Conservation (phyloP, 129 eudicot genomes). For the Scalesia atractyloides region DNA sequence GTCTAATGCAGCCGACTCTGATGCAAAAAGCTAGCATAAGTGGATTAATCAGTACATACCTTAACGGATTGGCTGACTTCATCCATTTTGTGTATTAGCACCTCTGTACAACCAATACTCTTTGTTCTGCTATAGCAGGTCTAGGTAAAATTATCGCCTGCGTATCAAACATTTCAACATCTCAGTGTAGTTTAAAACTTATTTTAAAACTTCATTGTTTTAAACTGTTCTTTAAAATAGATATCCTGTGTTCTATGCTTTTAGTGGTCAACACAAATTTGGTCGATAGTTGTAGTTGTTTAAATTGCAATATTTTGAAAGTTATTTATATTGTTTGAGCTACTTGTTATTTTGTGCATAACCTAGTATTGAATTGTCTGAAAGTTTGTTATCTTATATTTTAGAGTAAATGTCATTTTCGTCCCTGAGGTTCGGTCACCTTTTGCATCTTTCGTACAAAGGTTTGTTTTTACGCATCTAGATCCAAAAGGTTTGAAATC, state of each 20-base stretch:
- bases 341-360: slow-evolving; percentile 2
- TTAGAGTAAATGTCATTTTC: neutral
- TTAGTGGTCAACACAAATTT: neutral
- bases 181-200: neutral
- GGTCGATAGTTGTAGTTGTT: neutral
- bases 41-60: slow-evolving; percentile 34
- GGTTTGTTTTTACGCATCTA: no score
- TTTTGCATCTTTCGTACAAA: no score
- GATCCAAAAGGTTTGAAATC: no score
- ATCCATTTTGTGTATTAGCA: slow-evolving; percentile 63
- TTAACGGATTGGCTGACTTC: slow-evolving; percentile 63
- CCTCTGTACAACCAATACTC: slow-evolving; percentile 47
- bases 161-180: slow-evolving; percentile 9
- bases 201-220: neutral
- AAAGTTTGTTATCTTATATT: neutral
- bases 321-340: slow-evolving; percentile 1
- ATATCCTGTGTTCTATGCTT: neutral
- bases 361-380: neutral
- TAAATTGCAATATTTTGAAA: neutral
- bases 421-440: no score
- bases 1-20: neutral
- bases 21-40: no score
- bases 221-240: neutral
- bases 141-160: slow-evolving; percentile 45
- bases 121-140: slow-evolving; percentile 42